These are phyloP conservation scores for Amanita exitialis DNA, from an alignment of 768 basidiomycete genomes.

Conservation along the genomic window DNA sequence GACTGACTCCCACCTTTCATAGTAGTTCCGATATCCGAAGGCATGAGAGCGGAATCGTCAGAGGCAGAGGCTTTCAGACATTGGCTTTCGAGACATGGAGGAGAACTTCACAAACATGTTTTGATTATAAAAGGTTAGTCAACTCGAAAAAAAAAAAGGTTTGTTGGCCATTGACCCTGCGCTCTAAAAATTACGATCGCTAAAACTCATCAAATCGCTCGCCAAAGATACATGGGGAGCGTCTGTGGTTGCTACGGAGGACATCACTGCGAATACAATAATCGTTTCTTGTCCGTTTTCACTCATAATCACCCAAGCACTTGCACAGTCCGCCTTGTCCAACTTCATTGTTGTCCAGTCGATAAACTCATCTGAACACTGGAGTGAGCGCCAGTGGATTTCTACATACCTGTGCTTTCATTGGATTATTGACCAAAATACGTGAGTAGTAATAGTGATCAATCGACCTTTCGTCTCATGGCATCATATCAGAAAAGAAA, in stretches of 20 bases:
- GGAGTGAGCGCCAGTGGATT: conserved; percentile 61
- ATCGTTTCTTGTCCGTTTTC: conserved; percentile 62
- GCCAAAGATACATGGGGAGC: conserved; percentile 28
- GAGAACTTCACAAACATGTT: not conserved
- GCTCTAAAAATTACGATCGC: not conserved
- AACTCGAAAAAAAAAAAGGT: not conserved
- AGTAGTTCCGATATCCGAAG: not conserved
- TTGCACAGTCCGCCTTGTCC: conserved; percentile 34
- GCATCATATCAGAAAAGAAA: conserved; percentile 8
- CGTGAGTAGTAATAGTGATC: conserved; percentile 15
- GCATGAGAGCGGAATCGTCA: conserved; percentile 12
- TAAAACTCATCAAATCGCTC: too few species aligned
- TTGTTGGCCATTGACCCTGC: not conserved
- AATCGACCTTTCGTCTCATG: not conserved
- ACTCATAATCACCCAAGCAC: conserved; percentile 49
- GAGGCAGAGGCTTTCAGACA: conserved; percentile 19
- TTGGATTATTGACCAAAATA: conserved; percentile 35
- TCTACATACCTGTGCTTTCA: conserved; percentile 60
- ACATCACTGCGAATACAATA: conserved; percentile 37
- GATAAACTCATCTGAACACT: conserved; percentile 19
- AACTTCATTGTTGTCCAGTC: conserved; percentile 22
- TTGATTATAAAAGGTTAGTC: not conserved
- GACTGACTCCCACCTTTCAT: not conserved
- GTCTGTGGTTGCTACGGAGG: conserved; percentile 36
- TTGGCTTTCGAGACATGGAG: conserved; percentile 1